Conservation (phyloP, 2,329 filamentous ascomycete species). For the Sphaerulina vaccinii region DNA sequence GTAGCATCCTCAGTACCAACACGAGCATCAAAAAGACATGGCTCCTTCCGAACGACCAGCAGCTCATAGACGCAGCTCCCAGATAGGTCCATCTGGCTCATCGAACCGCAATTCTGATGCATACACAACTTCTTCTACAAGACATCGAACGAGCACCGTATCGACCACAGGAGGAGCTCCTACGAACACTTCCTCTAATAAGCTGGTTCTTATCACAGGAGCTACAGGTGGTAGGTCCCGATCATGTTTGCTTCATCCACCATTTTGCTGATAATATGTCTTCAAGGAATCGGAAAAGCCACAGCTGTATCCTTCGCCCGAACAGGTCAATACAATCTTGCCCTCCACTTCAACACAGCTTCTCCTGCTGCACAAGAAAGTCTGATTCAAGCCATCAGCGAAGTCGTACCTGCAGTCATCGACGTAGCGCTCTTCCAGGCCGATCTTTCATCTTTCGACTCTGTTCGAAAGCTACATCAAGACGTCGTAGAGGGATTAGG, state of each 20-base stretch:
- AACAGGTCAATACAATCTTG: constrained; percentile 43
- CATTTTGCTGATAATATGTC: background rate
- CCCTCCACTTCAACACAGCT: constrained; percentile 45
- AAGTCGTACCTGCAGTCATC: constrained; percentile 41
- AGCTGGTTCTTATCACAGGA: constrained; percentile 41
- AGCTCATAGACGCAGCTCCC: constrained; percentile 3
- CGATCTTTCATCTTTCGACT: constrained; percentile 24
- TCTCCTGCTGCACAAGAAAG: constrained; percentile 35
- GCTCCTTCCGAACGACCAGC: background rate
- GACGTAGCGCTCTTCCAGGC: constrained; percentile 37
- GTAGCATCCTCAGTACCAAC: too few species aligned
- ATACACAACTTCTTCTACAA: too few species aligned
- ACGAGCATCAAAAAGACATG: background rate
- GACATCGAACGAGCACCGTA: background rate
- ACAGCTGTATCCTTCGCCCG: constrained; percentile 43
- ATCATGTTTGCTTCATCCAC: background rate
- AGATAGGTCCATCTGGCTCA: constrained; percentile 9
- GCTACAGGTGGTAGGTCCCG: constrained; percentile 38
- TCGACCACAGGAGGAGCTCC: background rate
- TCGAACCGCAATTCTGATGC: constrained; percentile 15
- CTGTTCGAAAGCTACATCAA: constrained; percentile 38
- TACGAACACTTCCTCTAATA: constrained; percentile 6
- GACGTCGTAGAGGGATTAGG: constrained; percentile 37
- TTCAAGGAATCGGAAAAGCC: constrained; percentile 44
- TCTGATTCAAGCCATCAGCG: constrained; percentile 33